phyloP scores from a whole-genome alignment of 2,329 filamentous ascomycete genomes.

The Sarocladium brachiariae region DNA sequence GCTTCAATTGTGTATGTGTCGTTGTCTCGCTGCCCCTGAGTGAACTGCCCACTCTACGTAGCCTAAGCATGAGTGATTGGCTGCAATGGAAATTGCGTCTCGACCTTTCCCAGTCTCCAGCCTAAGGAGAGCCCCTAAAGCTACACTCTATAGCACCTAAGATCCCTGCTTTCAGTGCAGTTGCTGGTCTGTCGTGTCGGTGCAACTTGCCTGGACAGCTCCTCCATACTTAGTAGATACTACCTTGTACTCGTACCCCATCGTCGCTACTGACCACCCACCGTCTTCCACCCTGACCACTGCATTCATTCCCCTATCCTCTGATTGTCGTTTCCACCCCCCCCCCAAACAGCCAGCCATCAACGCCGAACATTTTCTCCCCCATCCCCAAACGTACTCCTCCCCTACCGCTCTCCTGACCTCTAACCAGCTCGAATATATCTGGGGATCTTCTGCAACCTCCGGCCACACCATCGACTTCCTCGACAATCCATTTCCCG shows the following conservation, averaged over 20 bases:
- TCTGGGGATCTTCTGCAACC: background rate
- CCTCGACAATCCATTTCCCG: background rate
- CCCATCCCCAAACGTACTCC: slow-evolving; percentile 1
- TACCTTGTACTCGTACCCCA: too few species aligned
- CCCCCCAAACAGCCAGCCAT: slow-evolving; percentile 5
- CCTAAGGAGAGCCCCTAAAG: too few species aligned
- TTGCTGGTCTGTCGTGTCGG: too few species aligned
- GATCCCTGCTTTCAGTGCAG: background rate
- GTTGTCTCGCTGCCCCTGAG: slow-evolving; percentile 5
- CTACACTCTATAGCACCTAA: too few species aligned
- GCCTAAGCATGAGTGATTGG: slow-evolving; percentile 5
- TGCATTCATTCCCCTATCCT: background rate
- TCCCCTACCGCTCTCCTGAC: slow-evolving; percentile 4
- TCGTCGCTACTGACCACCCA: too few species aligned
- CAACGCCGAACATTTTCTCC: slow-evolving; percentile 8
- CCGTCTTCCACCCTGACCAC: too few species aligned
- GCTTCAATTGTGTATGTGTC: background rate
- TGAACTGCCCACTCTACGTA: background rate
- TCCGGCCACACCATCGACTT: slow-evolving; percentile 1
- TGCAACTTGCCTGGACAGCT: background rate
- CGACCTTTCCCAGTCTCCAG: background rate
- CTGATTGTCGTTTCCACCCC: background rate
- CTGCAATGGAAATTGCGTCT: slow-evolving; percentile 2
- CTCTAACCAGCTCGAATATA: slow-evolving; percentile 1
- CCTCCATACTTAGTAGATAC: background rate